Conservation (phyloP, 208 protist species). For the Vickermania spadyakhi region DNA sequence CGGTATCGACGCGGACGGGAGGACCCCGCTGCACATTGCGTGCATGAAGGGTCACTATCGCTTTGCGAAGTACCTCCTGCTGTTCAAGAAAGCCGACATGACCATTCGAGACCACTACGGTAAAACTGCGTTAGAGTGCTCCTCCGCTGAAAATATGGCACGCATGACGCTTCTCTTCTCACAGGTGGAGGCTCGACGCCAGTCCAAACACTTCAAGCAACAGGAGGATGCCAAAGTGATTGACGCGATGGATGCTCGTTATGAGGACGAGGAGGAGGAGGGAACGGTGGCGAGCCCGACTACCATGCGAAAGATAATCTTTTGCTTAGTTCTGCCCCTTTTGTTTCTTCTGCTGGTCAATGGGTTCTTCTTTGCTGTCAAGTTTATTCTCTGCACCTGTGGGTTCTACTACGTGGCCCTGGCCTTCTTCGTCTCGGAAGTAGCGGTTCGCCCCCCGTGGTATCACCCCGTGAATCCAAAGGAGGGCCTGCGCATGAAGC, state of each 20-base stretch:
- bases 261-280: conserved; percentile 35
- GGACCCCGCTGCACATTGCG: conserved; percentile 71
- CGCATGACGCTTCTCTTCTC: conserved; percentile 59
- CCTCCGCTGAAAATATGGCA: conserved; percentile 13
- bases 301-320: conserved; percentile 55
- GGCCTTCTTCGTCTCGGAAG: conserved; percentile 87
- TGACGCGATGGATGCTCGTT: conserved; percentile 29
- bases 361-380: conserved; percentile 47
- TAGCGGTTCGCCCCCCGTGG: conserved; percentile 83
- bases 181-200: conserved; percentile 23
- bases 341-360: conserved; percentile 76
- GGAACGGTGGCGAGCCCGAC: conserved; percentile 59
- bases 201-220: conserved; percentile 14
- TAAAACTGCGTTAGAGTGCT: conserved; percentile 42
- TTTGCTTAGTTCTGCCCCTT: conserved; percentile 57
- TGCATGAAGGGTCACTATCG: conserved; percentile 22
- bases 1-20: conserved; percentile 32
- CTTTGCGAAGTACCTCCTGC: conserved; percentile 40
- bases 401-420: conserved; percentile 65
- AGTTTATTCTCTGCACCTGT: conserved; percentile 51
- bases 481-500: background rate
- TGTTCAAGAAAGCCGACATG: conserved; percentile 26
- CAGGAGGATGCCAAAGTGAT: conserved; percentile 11
- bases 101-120: conserved; percentile 37
- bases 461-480: conserved; percentile 54